Evolutionary conservation across 78 protist genomes (phyloP).

Genomic region (Pigoraptor vietnamica): DNA sequence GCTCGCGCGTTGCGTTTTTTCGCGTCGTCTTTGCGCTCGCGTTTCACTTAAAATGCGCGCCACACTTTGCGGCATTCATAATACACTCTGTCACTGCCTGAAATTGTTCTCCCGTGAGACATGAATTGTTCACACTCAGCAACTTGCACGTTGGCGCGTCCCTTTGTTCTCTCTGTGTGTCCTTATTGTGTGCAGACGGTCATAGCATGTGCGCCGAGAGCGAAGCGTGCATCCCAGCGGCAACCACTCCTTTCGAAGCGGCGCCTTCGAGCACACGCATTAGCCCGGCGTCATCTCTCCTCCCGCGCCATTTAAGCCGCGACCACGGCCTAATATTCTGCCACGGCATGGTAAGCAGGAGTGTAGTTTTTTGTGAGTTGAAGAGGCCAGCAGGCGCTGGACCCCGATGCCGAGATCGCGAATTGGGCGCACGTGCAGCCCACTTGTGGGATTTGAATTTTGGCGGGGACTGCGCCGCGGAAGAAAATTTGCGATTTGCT

Average conservation of each 20-base stretch:
- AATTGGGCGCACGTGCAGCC: neutral
- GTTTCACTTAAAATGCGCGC: too few relatives aligned
- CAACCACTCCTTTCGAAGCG: too few relatives aligned
- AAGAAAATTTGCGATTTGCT: too few relatives aligned
- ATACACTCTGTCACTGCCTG: too few relatives aligned
- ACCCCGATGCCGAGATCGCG: neutral
- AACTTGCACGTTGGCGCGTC: too few relatives aligned
- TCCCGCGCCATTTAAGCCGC: neutral
- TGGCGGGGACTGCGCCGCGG: too few relatives aligned
- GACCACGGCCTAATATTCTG: neutral
- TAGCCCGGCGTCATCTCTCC: neutral
- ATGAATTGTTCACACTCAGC: too few relatives aligned
- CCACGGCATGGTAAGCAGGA: neutral
- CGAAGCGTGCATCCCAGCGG: neutral
- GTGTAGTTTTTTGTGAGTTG: neutral
- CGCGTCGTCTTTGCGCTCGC: too few relatives aligned
- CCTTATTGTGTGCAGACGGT: neutral
- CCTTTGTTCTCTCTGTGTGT: too few relatives aligned
- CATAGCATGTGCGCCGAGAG: neutral
- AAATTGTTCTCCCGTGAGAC: too few relatives aligned
- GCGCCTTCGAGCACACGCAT: neutral
- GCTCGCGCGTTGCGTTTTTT: too few relatives aligned
- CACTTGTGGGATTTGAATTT: neutral
- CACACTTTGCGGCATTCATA: too few relatives aligned
- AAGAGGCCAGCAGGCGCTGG: neutral